These are phyloP conservation scores for Carallia brachiata DNA, from an alignment of 345 rosid genomes.

Conservation along the genomic window DNA sequence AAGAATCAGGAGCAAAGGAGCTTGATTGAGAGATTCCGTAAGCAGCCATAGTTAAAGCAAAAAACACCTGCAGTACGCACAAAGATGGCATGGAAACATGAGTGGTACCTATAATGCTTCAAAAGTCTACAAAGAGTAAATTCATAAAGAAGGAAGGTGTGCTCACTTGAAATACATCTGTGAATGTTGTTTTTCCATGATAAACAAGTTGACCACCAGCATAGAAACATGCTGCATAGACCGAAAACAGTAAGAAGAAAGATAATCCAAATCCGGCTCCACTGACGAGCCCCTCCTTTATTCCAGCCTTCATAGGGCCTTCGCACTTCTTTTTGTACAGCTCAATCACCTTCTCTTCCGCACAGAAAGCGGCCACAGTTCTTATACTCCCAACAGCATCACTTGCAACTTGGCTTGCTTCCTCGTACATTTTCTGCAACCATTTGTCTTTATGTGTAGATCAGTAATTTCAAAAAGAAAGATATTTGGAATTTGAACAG, in stretches of 20 bases:
- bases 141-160: not conserved
- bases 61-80: constrained; percentile 51
- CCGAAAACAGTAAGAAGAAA: constrained; percentile 55
- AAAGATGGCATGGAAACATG: not conserved
- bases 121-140: not conserved
- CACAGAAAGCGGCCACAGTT: constrained; percentile 86
- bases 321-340: constrained; percentile 70
- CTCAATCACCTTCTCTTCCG: constrained; percentile 78
- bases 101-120: not conserved
- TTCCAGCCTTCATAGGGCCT: constrained; percentile 67
- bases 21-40: constrained; percentile 70
- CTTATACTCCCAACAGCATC: constrained; percentile 91
- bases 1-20: constrained; percentile 40
- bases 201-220: constrained; percentile 66
- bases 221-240: constrained; percentile 67
- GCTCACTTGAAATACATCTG: constrained; percentile 64
- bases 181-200: constrained; percentile 45
- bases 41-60: constrained; percentile 64
- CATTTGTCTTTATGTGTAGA: not conserved
- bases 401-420: constrained; percentile 88
- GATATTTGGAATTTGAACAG: not conserved
- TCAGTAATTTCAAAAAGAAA: not conserved
- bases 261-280: constrained; percentile 72
- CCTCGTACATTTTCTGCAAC: constrained; percentile 75
- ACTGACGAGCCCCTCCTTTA: constrained; percentile 68